phyloP scores from a whole-genome alignment of 257 asterid genomes.

The Solanum peruvianum region DNA sequence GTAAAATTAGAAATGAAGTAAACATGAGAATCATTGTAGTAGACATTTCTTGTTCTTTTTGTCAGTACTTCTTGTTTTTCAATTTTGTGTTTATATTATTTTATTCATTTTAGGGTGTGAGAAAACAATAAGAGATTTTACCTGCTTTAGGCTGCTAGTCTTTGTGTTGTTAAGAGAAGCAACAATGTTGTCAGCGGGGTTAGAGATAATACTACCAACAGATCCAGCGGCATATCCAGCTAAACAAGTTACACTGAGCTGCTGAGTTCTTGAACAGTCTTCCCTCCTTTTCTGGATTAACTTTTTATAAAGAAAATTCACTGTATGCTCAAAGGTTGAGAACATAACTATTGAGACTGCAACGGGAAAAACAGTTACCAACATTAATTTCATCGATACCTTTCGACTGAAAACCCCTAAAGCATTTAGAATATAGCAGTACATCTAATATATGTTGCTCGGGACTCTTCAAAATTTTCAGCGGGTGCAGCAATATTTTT shows the following conservation, averaged over 20 bases:
- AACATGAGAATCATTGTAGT: background rate
- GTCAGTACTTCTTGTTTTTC: background rate
- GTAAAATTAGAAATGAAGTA: background rate
- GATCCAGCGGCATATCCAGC: conserved; percentile 47
- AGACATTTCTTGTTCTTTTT: background rate
- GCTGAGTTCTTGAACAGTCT: conserved; percentile 31
- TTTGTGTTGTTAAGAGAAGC: conserved; percentile 22
- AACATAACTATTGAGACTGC: conserved; percentile 43
- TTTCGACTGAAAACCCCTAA: background rate
- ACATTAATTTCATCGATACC: background rate
- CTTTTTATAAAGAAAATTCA: conserved; percentile 20
- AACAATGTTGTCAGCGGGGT: conserved; percentile 36
- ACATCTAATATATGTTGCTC: background rate
- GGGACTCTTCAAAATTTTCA: background rate
- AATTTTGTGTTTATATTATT: background rate
- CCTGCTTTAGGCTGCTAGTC: conserved; percentile 18
- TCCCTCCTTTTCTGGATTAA: conserved; percentile 23
- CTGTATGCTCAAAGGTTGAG: conserved; percentile 37
- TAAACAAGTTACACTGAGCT: conserved; percentile 35
- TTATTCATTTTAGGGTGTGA: background rate
- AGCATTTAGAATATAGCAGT: background rate
- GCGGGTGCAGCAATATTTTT: background rate
- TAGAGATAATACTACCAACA: conserved; percentile 28
- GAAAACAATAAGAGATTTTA: background rate
- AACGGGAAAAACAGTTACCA: background rate